phyloP scores from a whole-genome alignment of 441 rosid species.

The Mallotus repandus region DNA sequence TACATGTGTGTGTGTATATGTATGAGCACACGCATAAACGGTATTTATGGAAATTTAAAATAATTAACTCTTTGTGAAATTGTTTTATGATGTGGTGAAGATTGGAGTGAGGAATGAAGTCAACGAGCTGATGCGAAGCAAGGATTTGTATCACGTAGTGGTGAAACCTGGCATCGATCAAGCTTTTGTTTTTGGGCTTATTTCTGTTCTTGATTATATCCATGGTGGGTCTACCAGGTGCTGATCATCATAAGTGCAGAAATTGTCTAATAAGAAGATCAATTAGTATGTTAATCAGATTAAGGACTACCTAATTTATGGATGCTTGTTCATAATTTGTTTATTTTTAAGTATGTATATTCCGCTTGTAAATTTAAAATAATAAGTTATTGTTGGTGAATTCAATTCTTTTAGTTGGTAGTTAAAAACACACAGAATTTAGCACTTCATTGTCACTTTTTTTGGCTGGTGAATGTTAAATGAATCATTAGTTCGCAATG shows the following conservation, averaged over 20 bases:
- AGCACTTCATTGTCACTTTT: too few relatives aligned
- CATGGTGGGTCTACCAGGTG: slow-evolving; percentile 77
- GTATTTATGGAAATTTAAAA: neutral
- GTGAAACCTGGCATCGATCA: slow-evolving; percentile 60
- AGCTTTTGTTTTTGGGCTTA: slow-evolving; percentile 72
- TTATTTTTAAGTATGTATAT: too few relatives aligned
- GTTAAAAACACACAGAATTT: too few relatives aligned
- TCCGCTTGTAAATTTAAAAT: too few relatives aligned
- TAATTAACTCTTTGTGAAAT: neutral
- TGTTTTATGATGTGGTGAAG: slow-evolving; percentile 26
- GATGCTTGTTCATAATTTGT: too few relatives aligned
- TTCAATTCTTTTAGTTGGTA: too few relatives aligned
- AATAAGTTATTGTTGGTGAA: too few relatives aligned
- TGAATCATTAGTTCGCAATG: neutral
- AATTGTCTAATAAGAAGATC: too few relatives aligned
- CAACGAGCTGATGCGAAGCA: slow-evolving; percentile 44
- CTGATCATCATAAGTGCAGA: slow-evolving; percentile 7
- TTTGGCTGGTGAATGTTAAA: neutral
- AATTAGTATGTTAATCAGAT: too few relatives aligned
- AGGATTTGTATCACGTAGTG: slow-evolving; percentile 62
- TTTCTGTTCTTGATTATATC: slow-evolving; percentile 70
- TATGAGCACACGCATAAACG: too few relatives aligned
- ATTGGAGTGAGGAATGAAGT: slow-evolving; percentile 52
- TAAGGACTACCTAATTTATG: too few relatives aligned
- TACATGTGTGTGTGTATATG: too few relatives aligned